These are phyloP conservation scores for Blastomyces percursus DNA, from an alignment of 2,329 filamentous ascomycete species.

Conservation along the genomic window DNA sequence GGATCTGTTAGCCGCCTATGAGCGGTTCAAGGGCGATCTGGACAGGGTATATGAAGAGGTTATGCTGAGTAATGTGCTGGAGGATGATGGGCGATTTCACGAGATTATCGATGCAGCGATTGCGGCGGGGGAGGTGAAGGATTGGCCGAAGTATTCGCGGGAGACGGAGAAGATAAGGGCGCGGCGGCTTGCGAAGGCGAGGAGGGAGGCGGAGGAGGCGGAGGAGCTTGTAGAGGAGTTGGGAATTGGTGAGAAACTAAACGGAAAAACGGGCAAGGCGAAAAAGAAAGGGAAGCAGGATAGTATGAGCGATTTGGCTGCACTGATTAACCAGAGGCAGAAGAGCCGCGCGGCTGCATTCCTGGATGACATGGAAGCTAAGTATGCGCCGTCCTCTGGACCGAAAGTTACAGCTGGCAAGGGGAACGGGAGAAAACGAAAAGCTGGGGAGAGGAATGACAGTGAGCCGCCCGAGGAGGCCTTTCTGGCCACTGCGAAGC, in stretches of 20 bases:
- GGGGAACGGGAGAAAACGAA: conserved; percentile 38
- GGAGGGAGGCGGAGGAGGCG: conserved; percentile 60
- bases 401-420: conserved; percentile 22
- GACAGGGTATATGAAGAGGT: conserved; percentile 66
- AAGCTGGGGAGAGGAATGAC: conserved; percentile 39
- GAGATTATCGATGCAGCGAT: conserved; percentile 74
- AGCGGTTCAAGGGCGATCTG: conserved; percentile 62
- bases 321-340: conserved; percentile 63
- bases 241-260: conserved; percentile 50
- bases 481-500: conserved; percentile 29
- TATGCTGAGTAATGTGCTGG: conserved; percentile 73
- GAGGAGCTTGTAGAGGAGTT: conserved; percentile 64
- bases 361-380: conserved; percentile 63
- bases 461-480: conserved; percentile 54
- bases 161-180: conserved; percentile 58
- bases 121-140: conserved; percentile 52
- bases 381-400: conserved; percentile 45
- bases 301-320: conserved; percentile 47
- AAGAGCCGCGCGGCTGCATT: conserved; percentile 52
- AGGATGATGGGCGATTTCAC: conserved; percentile 79
- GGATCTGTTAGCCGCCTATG: conserved; percentile 68
- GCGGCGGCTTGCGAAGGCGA: conserved; percentile 50
- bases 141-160: conserved; percentile 57
- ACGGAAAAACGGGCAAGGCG: conserved; percentile 31
- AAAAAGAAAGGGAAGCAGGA: conserved; percentile 20